Evolutionary conservation across 2,329 filamentous ascomycete species (phyloP).

Genomic region (Rhynchosporium agropyri): DNA sequence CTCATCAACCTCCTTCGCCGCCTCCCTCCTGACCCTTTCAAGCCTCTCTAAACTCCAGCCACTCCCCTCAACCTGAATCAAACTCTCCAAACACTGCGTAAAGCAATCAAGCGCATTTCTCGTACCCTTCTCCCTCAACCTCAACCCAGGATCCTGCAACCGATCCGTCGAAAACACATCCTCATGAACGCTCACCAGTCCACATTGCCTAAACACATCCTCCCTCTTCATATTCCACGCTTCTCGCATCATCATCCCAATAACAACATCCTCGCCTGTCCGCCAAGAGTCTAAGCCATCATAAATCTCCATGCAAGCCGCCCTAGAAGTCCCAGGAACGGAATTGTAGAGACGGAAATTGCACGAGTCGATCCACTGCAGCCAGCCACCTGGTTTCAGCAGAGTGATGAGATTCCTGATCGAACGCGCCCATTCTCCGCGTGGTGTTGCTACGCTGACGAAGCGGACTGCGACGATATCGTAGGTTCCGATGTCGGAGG

Average conservation of each 20-base stretch:
- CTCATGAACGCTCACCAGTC: slow-evolving; percentile 22
- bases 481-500: slow-evolving; percentile 32
- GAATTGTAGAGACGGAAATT: slow-evolving; percentile 23
- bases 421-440: slow-evolving; percentile 17
- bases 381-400: slow-evolving; percentile 24
- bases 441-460: slow-evolving; percentile 33
- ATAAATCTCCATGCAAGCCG: slow-evolving; percentile 23
- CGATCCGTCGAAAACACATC: slow-evolving; percentile 26
- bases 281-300: slow-evolving; percentile 19
- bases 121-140: slow-evolving; percentile 19
- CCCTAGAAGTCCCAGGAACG: slow-evolving; percentile 13
- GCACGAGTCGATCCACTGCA: slow-evolving; percentile 28
- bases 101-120: slow-evolving; percentile 23
- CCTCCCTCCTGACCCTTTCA: slow-evolving; percentile 11
- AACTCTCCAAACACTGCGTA: slow-evolving; percentile 13
- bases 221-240: slow-evolving; percentile 17
- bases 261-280: slow-evolving; percentile 20
- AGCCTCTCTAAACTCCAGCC: slow-evolving; percentile 26
- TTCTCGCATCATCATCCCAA: slow-evolving; percentile 23
- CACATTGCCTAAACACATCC: slow-evolving; percentile 11
- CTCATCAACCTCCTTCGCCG: slow-evolving; percentile 17
- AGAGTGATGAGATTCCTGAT: slow-evolving; percentile 17
- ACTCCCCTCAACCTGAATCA: not conserved
- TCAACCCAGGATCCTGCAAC: slow-evolving; percentile 7
- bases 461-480: slow-evolving; percentile 39